Conservation (phyloP, 2,329 filamentous ascomycete species). For the Cordyceps militaris region DNA sequence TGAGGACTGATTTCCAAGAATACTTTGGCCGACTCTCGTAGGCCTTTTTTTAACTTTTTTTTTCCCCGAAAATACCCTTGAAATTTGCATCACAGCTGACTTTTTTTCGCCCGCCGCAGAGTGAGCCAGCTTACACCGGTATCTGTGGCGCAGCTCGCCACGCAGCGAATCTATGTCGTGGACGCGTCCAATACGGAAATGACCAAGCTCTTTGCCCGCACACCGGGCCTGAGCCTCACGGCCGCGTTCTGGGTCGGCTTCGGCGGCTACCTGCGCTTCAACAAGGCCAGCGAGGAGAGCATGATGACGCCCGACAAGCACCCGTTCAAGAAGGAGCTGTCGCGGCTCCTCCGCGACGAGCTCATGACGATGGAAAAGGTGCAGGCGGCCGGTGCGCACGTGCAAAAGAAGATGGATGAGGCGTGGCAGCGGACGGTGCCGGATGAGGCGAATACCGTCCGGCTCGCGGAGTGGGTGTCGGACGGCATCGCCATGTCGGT, state of each 20-base stretch:
- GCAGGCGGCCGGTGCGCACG: background rate
- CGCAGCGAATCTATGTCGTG: constrained; percentile 4
- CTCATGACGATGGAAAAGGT: constrained; percentile 5
- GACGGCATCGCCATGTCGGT: constrained; percentile 3
- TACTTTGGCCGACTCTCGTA: constrained; percentile 10
- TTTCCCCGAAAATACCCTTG: no score
- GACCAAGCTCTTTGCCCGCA: constrained; percentile 9
- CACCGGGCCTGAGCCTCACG: constrained; percentile 5
- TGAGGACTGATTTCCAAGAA: constrained; percentile 8
- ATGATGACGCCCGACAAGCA: constrained; percentile 11
- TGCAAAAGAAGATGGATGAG: constrained; percentile 3
- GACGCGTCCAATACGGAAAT: constrained; percentile 9
- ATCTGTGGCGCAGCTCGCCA: background rate
- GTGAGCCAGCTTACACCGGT: constrained; percentile 5
- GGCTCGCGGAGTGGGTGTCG: constrained; percentile 1
- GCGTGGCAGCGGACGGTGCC: constrained; percentile 3
- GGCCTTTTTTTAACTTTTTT: no score
- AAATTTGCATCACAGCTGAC: background rate
- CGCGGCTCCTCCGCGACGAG: constrained; percentile 6
- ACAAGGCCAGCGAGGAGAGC: constrained; percentile 9
- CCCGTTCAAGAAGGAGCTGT: constrained; percentile 9
- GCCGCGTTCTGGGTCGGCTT: constrained; percentile 8
- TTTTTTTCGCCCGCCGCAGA: background rate
- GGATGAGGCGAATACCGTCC: background rate
- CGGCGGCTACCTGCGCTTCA: constrained; percentile 6